Base-by-base conservation (phyloP, 106 monocot species). In the Allium cepa region DNA sequence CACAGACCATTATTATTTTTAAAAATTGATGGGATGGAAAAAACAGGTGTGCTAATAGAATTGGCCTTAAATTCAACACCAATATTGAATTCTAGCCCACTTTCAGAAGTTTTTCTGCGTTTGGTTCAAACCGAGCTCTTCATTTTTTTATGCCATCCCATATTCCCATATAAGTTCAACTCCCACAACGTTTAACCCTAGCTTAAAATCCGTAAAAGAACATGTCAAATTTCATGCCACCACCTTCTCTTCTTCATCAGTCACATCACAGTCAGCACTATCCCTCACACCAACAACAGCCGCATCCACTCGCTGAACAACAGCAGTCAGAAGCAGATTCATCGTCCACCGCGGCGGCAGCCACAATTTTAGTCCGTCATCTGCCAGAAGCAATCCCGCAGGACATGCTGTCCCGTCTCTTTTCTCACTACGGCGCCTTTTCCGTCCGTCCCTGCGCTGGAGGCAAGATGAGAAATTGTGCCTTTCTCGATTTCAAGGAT, bases 381-480 rank as follows among this genome's bases (percentile, higher is more conserved):
- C 81, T 96, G 10, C 96, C 96, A 9, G 96, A 92, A 76, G 91
- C 79, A 49, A 80, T 96, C 2, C 81, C 96, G 3, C 74, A 79
- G 9, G 91, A 96, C 7, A 75, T 92, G 80, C 84, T 96, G 48
- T 82, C 84, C 27, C 88, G 92, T 36, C 79, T 96, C 59, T 96
- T 96, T 72, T 83, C 91, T n/a, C 82, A 86, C 77, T 96, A 86
- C 66, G 88, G 96, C 12, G 91, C 96, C 16, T 70, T 88, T 59
- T 74, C 82, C 17, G 86, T 92, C 64, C 85, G 96, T 50, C 92
- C 83, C 7, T 96, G 96, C 72, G 78, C 84, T 55, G 96, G 80
- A 17, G 92, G 96, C n/a, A 91, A 81, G 95, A 66, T 97, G 68
- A 84, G 89, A 72, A 92, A 97, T 69, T 97, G 92, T 53, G 92